Evolutionary conservation across 139 green algal species (phyloP), one percentile per base, ranked within the genome.

Genomic region (Chlorella sp.): DNA sequence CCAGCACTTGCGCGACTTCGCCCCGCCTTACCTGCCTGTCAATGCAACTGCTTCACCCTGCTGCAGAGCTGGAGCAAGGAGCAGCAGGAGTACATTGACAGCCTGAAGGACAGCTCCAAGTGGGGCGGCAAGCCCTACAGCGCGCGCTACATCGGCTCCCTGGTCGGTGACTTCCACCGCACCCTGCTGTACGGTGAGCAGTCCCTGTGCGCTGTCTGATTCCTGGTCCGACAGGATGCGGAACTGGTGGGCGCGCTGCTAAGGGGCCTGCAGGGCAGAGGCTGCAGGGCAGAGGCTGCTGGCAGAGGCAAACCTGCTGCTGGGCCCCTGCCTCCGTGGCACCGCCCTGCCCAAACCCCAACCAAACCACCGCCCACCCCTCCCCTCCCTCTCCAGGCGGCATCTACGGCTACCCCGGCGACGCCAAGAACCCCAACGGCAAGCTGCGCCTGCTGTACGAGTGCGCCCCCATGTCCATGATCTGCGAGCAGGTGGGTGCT

Each of bases 391-490:
- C 38, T 16, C 1, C 82, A 82, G 82, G 94, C 65, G 97, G 94
- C 88, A 98, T 99, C 93, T 99, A 99, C 89, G 97, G 97, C 81
- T 99, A 99, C 94, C 97, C 97, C 65, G 90, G 89, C 34, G 97
- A 99, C 90, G 89, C 68, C 15, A 99, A 96, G 88, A 99, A 98
- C 93, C 83, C 89, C 69, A 99, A 94, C 89, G 97, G 97, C 90
- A 99, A 99, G 94, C 94, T 99, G 83, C 92, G 97, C 51, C 92
- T 99, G 89, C 94, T 99, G 92, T 99, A 99, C 89, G 97, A 99
- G 94, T 99, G 97, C 88, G 97, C 97, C 25, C 97, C 97, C 82
- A 99, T 98, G 96, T 95, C 88, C 74, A 87, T 92, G 39, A 76
- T 90, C n/a, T 93, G 93, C 30, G 96, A 99, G 93, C 95, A 98